These are phyloP conservation scores for Suhomyces terraborum DNA, from an alignment of 1,139 yeast species.

Conservation along the genomic window DNA sequence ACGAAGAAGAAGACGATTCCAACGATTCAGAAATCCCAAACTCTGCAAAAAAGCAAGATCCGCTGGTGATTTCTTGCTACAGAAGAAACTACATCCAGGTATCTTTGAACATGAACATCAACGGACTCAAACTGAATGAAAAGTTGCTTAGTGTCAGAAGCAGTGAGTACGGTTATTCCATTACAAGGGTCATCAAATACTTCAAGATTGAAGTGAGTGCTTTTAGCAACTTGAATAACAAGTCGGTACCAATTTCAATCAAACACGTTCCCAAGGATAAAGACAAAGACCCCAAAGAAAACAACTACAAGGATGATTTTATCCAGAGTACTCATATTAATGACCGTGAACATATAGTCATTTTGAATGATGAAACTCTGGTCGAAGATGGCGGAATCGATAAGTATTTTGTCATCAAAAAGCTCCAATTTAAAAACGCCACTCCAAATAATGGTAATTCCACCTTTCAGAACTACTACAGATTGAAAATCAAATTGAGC, in stretches of 20 bases:
- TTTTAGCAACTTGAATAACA: slow-evolving; percentile 33
- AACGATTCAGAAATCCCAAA: slow-evolving; percentile 6
- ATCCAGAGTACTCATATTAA: slow-evolving; percentile 26
- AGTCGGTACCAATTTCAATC: slow-evolving; percentile 37
- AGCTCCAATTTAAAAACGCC: slow-evolving; percentile 60
- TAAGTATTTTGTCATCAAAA: slow-evolving; percentile 39
- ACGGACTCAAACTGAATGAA: slow-evolving; percentile 29
- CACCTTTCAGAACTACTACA: slow-evolving; percentile 58
- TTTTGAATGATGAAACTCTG: slow-evolving; percentile 29
- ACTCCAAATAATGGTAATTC: slow-evolving; percentile 66
- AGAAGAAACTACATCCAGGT: slow-evolving; percentile 48
- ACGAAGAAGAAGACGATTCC: slow-evolving; percentile 7
- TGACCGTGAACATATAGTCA: slow-evolving; percentile 34
- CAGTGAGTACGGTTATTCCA: slow-evolving; percentile 39
- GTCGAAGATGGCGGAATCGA: slow-evolving; percentile 31
- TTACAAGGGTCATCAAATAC: slow-evolving; percentile 41
- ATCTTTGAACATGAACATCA: slow-evolving; percentile 37
- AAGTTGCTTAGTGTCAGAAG: slow-evolving; percentile 38
- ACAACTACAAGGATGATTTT: slow-evolving; percentile 18
- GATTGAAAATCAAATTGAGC: slow-evolving; percentile 46
- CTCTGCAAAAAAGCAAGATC: slow-evolving; percentile 22
- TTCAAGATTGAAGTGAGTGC: slow-evolving; percentile 45
- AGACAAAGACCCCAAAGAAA: slow-evolving; percentile 17
- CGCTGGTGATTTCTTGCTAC: slow-evolving; percentile 48
- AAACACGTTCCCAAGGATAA: slow-evolving; percentile 29